Evolutionary conservation across 2,329 filamentous ascomycete genomes (phyloP), one percentile per base, ranked within the genome.

Genomic region (Clathrospora elynae): DNA sequence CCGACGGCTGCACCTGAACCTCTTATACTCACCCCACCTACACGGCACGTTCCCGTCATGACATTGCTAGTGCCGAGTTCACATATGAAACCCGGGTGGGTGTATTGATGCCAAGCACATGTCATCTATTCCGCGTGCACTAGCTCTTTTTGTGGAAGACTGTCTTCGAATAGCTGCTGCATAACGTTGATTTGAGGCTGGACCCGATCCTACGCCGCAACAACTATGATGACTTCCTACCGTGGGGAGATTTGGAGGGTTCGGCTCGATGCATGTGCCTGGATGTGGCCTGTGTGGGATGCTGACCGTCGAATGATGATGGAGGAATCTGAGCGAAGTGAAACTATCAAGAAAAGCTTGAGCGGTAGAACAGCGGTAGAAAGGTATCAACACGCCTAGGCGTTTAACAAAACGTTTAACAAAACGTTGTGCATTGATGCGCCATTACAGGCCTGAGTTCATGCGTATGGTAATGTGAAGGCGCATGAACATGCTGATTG

Each of bases 91-190:
- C 51, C 55, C 49, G 35, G 42, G 47, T 42, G 26, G 31, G 39
- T 51, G 45, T 46, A 46, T 37, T 29, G 18, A 46, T 35, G 56
- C 54, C 55, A 57, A 60, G 57, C 38, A 46, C 31, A 42, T 56
- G 49, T 62, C 59, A 62, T 62, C 57, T 59, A 61, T 58, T 14
- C 45, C 46, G 45, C 48, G 53, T n/a, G 42, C 51, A 42, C 59
- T 59, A 62, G 40, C 12, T 19, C 26, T 35, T n/a, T 22, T 41
- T 43, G 12, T 7, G 46, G 44, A n/a, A 42, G 32, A 7, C 41
- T 50, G 51, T 48, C 51, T 34, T 39, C 41, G 31, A 14, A 38
- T 59, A 60, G 51, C 34, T 55, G 56, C 57, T 51, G 53, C 49
- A 60, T 47, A 41, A 47, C 35, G 39, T 55, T 47, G 40, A 37